Evolutionary conservation across 805 yeast species (phyloP).

Genomic region (Barnettozyma salicaria): DNA sequence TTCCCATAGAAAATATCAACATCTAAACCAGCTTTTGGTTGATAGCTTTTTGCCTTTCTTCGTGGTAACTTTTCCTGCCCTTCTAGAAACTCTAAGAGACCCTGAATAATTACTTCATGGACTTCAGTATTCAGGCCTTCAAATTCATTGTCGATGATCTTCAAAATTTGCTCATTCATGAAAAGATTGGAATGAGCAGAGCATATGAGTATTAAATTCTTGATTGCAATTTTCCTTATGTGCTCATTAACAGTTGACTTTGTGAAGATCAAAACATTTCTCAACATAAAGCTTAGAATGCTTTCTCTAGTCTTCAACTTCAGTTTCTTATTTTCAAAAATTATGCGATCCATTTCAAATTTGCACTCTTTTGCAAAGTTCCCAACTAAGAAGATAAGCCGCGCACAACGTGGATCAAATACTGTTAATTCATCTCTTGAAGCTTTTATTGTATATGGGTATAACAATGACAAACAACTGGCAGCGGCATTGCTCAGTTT

Average conservation of each 20-base stretch:
- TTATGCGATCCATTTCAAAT: conserved; percentile 40
- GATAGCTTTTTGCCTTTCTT: conserved; percentile 35
- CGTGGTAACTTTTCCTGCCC: conserved; percentile 46
- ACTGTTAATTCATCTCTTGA: conserved; percentile 23
- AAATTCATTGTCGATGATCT: conserved; percentile 47
- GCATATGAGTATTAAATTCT: conserved; percentile 54
- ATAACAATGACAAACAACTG: conserved; percentile 48
- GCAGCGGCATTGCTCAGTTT: conserved; percentile 58
- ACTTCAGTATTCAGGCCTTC: conserved; percentile 32
- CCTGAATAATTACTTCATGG: conserved; percentile 48
- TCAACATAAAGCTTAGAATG: conserved; percentile 50
- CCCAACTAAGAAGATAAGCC: conserved; percentile 60
- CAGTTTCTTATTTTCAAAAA: conserved; percentile 34
- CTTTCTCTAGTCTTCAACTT: conserved; percentile 48
- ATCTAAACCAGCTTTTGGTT: conserved; percentile 30
- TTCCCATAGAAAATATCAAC: conserved; percentile 50
- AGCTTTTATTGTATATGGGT: conserved; percentile 37
- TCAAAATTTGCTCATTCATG: conserved; percentile 46
- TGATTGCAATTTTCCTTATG: conserved; percentile 47
- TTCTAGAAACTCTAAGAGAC: conserved; percentile 51
- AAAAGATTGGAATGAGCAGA: conserved; percentile 61
- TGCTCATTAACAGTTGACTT: conserved; percentile 27
- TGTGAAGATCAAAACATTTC: conserved; percentile 52
- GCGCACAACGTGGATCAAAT: conserved; percentile 42
- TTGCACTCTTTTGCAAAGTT: conserved; percentile 65